phyloP scores from a whole-genome alignment of 192 early-diverging fungal genomes.

The Coemansia sp. region DNA sequence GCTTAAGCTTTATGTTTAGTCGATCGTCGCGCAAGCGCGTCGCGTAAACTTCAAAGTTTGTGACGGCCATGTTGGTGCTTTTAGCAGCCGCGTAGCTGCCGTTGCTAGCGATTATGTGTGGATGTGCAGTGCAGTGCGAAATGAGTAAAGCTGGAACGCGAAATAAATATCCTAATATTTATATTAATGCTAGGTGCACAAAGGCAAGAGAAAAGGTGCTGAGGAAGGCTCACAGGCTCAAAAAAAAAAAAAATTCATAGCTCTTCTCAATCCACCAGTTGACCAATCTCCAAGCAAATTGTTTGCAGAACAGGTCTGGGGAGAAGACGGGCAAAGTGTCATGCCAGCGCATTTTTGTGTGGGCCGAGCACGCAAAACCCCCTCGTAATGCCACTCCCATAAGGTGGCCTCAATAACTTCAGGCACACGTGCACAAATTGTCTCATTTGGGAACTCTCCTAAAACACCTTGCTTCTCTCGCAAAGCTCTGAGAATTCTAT shows the following conservation, averaged over 20 bases:
- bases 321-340: not conserved
- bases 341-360: not conserved
- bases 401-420: not conserved
- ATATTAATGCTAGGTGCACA: not conserved
- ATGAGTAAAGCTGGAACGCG: not conserved
- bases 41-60: constrained; percentile 58
- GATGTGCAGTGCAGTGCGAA: not conserved
- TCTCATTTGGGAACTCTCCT: not conserved
- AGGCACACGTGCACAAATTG: not conserved
- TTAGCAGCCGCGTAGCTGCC: not conserved
- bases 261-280: not conserved
- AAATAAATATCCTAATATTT: not conserved
- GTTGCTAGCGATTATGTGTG: not conserved
- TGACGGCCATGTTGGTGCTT: constrained; percentile 33
- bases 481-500: too few species aligned
- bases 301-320: not conserved
- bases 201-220: not conserved
- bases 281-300: too few species aligned
- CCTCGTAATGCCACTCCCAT: not conserved
- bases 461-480: too few species aligned
- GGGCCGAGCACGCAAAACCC: not conserved
- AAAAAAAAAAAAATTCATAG: not conserved
- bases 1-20: constrained; percentile 65
- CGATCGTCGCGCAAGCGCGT: constrained; percentile 56
- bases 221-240: not conserved